A percentile compares a stretch with the other conserved stretches of the same genome.
These are phyloP conservation scores for Zanthoxylum bungeanum DNA, from an alignment of 345 rosid genomes.

Conservation along the genomic window DNA sequence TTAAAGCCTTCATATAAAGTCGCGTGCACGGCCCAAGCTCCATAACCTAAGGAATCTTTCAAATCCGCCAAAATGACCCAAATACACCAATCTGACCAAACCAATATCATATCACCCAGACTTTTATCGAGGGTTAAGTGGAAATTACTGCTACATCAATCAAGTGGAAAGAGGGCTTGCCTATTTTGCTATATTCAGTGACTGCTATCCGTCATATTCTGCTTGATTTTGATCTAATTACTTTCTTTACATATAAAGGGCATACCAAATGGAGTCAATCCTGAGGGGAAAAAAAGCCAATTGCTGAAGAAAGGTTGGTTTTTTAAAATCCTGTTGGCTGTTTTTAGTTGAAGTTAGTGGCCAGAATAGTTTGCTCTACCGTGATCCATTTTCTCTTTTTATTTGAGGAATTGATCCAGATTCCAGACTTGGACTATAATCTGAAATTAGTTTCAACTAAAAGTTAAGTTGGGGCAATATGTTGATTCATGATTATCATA, in stretches of 20 bases:
- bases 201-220: background rate
- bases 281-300: slow-evolving; percentile 71
- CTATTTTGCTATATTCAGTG: background rate
- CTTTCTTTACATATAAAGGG: slow-evolving; percentile 45
- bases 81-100: slow-evolving; percentile 83
- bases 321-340: background rate
- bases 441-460: background rate
- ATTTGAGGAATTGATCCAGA: background rate
- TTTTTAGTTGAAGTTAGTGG: background rate
- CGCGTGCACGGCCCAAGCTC: too few species aligned
- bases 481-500: background rate
- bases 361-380: background rate
- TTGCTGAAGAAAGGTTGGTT: slow-evolving; percentile 66
- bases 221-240: slow-evolving; percentile 7
- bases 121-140: slow-evolving; percentile 76
- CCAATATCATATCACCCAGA: slow-evolving; percentile 74
- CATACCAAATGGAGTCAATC: slow-evolving; percentile 73
- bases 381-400: background rate
- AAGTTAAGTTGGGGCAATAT: background rate
- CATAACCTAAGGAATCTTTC: too few species aligned
- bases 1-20: too few species aligned
- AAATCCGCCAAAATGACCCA: too few species aligned
- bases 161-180: slow-evolving; percentile 61
- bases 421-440: too few species aligned
- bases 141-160: slow-evolving; percentile 70